Evolutionary conservation across 768 basidiomycete genomes (phyloP).

Genomic region (Dictyophora rubrovolvata): DNA sequence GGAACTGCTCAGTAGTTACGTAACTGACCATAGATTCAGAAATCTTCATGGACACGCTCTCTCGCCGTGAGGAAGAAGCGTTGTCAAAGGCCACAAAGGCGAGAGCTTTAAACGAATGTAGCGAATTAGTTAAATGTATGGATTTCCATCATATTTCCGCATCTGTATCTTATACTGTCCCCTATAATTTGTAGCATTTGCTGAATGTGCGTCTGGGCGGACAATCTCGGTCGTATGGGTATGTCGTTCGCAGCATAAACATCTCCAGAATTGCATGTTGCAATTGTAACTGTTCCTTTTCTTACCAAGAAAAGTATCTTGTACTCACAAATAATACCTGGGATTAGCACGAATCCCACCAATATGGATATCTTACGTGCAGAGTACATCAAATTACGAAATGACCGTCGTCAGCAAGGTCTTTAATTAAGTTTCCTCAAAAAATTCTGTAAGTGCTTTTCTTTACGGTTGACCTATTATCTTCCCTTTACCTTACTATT

Average conservation of each 20-base stretch:
- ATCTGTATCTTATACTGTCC: slow-evolving; percentile 1
- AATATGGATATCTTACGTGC: slow-evolving; percentile 13
- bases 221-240: slow-evolving; percentile 81
- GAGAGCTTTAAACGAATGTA: slow-evolving; percentile 69
- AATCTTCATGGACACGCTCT: slow-evolving; percentile 84
- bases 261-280: slow-evolving; percentile 68
- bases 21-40: too few species aligned
- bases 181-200: slow-evolving; percentile 48
- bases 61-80: slow-evolving; percentile 80
- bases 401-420: not conserved
- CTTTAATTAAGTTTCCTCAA: too few species aligned
- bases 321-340: not conserved
- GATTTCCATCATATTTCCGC: slow-evolving; percentile 6
- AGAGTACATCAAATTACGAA: slow-evolving; percentile 11
- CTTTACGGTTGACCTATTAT: too few species aligned
- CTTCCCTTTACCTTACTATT: too few species aligned
- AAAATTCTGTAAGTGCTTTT: not conserved
- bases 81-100: slow-evolving; percentile 75
- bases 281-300: slow-evolving; percentile 50
- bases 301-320: not conserved
- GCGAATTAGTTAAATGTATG: slow-evolving; percentile 66
- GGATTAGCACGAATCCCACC: slow-evolving; percentile 12
- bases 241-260: slow-evolving; percentile 58
- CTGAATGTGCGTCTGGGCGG: slow-evolving; percentile 71
- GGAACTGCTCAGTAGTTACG: too few species aligned